Evolutionary conservation across 371 early-diverging fungal genomes (phyloP), one percentile per base, ranked within the genome.

Genomic region (Mucor lusitanicus): DNA sequence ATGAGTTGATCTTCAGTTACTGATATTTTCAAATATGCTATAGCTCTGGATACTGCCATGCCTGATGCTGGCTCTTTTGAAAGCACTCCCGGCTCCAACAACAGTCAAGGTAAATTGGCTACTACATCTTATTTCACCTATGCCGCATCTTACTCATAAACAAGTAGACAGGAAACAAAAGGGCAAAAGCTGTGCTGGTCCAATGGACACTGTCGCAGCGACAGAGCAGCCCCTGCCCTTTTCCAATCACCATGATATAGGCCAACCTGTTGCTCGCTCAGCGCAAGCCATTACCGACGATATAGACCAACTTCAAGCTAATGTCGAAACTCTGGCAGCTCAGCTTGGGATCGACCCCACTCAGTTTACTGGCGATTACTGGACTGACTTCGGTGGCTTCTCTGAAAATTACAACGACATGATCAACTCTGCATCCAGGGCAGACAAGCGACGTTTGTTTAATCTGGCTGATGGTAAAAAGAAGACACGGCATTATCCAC

Each of bases 211-310:
- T 30, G 30, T 1, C 28, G 23, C 23, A n/a, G 11, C 7, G 11
- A 40, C 9, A n/a, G 13, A 12, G 15, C 44, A 21, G 5, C 27
- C 15, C 11, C 4, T 27, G 17, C 11, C 15, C 23, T 25, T 9
- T 17, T 46, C 30, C 0, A 11, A 12, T 50, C 12, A 25, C 0
- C 12, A 50, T 9, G 50, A 1, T 25, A 17, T 32, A 6, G 6
- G 30, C 6, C 59, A 55, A 30, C 50, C 3, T 3, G 25, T 0
- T n/a, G 30, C 71, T 27, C 66, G 71, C 7, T 73, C 80, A 21
- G 77, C 69, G 5, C 67, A 72, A 48, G 71, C 69, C 0, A 79
- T 79, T 23, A 64, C 75, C 11, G 42, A 72, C 21, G 75, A 79
- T 17, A 77, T 79, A 37, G 65, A 75, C 23, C 46, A 60, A 12